Evolutionary conservation across 768 basidiomycete genomes (phyloP), one percentile per base, ranked within the genome.

Genomic region (Cubamyces lactineus): DNA sequence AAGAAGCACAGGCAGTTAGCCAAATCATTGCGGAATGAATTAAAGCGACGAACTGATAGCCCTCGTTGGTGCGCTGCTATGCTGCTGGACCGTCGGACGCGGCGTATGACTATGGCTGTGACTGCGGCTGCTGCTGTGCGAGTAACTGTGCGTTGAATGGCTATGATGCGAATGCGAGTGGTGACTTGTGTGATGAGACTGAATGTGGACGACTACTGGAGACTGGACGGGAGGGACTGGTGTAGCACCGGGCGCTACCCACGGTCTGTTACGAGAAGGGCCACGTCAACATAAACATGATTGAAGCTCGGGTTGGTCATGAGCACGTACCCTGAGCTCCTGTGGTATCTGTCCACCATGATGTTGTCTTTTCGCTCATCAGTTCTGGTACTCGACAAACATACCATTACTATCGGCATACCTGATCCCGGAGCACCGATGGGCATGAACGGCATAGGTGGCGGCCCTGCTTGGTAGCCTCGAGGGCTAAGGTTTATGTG

Each of bases 381-480:
- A 42, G n/a, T 4, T 7, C 13, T 6, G 16, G n/a, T 6, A 30
- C n/a, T 12, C 5, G n/a, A 3, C 28, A 28, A 9, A 19, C 11
- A 15, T 15, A 24, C 5, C 26, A 28, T 15, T 9, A 43, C 16
- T 4, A 19, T 26, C 59, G 8, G n/a, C n/a, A n/a, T 9, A 53
- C 51, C 59, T 7, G 45, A 46, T 40, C 41, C 47, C 28, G 62
- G 62, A n/a, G 59, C 54, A 26, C 64, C 64, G n/a, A 65, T 65
- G 2, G 64, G 64, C 64, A 61, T 61, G 40, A 65, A 65, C 3
- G 64, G 64, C 50, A 48, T 30, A 8, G 64, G 56, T 6, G 58
- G 30, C 5, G 63, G 42, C 15, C 51, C 53, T 28, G 64, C 24
- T 23, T 28, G 26, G 38, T 49, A 61, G 21, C 59, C 59, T 46